These are phyloP conservation scores for Corrigiola litoralis DNA, from an alignment of 179 eudicot genomes.

Conservation along the genomic window DNA sequence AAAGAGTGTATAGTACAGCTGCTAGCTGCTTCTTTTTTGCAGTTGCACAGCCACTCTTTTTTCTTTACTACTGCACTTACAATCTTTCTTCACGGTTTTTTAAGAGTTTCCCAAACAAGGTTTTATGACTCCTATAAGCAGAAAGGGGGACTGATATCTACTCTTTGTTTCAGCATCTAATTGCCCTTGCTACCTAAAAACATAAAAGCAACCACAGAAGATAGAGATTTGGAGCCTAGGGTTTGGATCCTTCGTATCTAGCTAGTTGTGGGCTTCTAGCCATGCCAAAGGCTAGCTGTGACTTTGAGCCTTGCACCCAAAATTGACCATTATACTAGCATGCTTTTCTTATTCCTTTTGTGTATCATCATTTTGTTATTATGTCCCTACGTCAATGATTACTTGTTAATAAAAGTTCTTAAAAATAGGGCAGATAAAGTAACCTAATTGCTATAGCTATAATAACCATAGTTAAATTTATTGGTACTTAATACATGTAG, in stretches of 20 bases:
- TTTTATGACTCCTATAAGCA: not conserved
- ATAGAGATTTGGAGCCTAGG: not conserved
- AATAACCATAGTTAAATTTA: too few relatives aligned
- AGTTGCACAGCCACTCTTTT: not conserved
- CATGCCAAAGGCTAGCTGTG: too few relatives aligned
- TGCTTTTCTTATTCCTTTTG: not conserved
- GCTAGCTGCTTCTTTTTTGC: not conserved
- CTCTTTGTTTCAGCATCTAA: constrained; percentile 7
- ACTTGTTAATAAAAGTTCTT: too few relatives aligned
- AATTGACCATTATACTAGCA: not conserved
- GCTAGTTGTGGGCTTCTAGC: not conserved
- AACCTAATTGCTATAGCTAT: too few relatives aligned
- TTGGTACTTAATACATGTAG: too few relatives aligned
- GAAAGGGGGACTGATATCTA: constrained; percentile 2
- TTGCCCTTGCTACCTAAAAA: not conserved
- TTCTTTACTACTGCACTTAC: not conserved
- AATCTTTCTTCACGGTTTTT: constrained; percentile 3
- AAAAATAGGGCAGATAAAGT: too few relatives aligned
- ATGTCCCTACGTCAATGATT: too few relatives aligned
- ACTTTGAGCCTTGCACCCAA: not conserved
- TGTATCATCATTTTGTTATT: not conserved
- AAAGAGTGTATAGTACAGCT: not conserved
- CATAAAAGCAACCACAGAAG: not conserved
- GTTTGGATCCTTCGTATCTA: not conserved
- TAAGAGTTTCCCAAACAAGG: not conserved